Percentiles rank a stretch among this genome's conserved stretches.
Evolutionary conservation across 148 eudicot genomes (phyloP).

Genomic region (Camellia granthamiana): DNA sequence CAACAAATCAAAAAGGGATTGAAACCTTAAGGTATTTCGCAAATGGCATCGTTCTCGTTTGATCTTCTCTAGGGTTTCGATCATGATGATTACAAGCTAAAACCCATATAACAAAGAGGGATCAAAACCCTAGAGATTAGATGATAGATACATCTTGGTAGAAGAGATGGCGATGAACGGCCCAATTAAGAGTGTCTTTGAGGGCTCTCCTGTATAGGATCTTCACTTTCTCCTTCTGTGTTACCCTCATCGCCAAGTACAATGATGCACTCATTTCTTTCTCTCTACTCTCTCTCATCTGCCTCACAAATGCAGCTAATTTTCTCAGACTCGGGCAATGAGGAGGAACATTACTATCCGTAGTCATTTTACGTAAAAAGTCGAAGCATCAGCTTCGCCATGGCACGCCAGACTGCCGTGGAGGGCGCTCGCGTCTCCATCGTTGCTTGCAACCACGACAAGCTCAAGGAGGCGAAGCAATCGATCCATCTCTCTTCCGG

Average conservation of each 20-base stretch:
- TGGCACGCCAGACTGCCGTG: conserved; percentile 59
- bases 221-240: conserved; percentile 79
- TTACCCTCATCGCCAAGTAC: conserved; percentile 76
- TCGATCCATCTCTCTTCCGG: conserved; percentile 67
- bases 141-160: conserved; percentile 63
- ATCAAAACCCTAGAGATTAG: conserved; percentile 16
- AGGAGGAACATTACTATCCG: no score
- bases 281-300: no score
- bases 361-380: no score
- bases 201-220: conserved; percentile 76
- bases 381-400: conserved; percentile 83
- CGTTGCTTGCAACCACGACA: conserved; percentile 51
- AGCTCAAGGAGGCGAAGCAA: conserved; percentile 58
- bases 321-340: no score
- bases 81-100: neutral
- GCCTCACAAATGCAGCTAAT: no score
- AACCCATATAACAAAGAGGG: neutral
- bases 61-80: neutral
- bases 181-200: conserved; percentile 93
- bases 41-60: no score
- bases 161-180: conserved; percentile 97
- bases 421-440: conserved; percentile 74
- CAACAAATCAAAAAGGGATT: no score
- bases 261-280: conserved; percentile 35
- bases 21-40: no score